Conservation (phyloP, 805 yeast genomes). For the Saccharomyces jurei region DNA sequence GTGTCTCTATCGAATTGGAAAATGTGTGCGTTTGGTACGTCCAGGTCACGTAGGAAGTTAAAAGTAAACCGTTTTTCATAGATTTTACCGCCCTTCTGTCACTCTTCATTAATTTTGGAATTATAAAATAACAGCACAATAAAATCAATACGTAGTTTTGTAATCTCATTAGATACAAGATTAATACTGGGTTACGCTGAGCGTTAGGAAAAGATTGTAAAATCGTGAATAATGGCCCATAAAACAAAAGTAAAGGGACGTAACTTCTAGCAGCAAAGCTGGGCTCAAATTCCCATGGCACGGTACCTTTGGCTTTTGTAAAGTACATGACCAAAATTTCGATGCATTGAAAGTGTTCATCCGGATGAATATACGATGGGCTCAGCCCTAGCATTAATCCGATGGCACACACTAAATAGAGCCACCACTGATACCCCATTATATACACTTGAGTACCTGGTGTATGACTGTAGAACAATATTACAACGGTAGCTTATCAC, state of each 20-base stretch:
- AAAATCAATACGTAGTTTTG: constrained; percentile 33
- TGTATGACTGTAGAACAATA: not conserved
- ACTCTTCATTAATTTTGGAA: constrained; percentile 12
- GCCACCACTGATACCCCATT: constrained; percentile 5
- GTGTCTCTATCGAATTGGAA: constrained; percentile 77
- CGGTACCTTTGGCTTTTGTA: constrained; percentile 18
- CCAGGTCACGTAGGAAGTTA: constrained; percentile 61
- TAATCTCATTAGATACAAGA: constrained; percentile 49
- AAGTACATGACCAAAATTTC: constrained; percentile 43
- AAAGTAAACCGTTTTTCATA: constrained; percentile 29
- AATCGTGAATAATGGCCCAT: constrained; percentile 53
- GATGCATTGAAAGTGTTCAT: constrained; percentile 91
- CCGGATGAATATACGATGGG: constrained; percentile 90
- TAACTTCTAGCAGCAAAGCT: constrained; percentile 51
- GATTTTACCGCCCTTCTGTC: constrained; percentile 6
- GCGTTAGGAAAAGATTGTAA: constrained; percentile 9
- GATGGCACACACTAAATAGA: constrained; percentile 5
- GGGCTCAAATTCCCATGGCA: constrained; percentile 78
- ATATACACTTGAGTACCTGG: not conserved
- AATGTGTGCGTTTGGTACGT: constrained; percentile 80
- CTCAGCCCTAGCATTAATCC: constrained; percentile 51
- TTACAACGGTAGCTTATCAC: not conserved
- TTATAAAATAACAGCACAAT: not conserved
- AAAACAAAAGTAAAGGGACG: constrained; percentile 56
- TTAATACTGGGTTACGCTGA: constrained; percentile 37